A percentile compares a stretch with the other conserved stretches of the same genome.
Evolutionary conservation across 2,329 filamentous ascomycete genomes (phyloP).

Genomic region (Colletotrichum tamarilloi): DNA sequence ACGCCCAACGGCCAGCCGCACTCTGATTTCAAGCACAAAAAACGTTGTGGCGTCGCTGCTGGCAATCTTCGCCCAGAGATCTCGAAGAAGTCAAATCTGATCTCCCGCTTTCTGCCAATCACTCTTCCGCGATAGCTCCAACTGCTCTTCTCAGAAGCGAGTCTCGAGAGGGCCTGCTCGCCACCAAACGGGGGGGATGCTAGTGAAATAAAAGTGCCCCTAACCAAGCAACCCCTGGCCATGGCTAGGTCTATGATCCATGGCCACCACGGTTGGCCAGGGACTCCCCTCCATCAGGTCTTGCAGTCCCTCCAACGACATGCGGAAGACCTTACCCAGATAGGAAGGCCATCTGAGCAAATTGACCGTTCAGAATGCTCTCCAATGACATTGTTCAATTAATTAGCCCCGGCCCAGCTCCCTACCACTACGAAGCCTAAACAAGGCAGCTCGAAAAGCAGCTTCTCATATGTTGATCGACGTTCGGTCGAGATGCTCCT

Average conservation of each 20-base stretch:
- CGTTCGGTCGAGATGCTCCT: not conserved
- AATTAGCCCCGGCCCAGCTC: not conserved
- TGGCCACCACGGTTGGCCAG: not conserved
- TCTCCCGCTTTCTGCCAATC: conserved; percentile 23
- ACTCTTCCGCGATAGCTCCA: conserved; percentile 7
- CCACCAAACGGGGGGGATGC: not conserved
- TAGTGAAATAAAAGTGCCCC: not conserved
- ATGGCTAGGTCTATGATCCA: no score
- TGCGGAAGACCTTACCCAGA: conserved; percentile 22
- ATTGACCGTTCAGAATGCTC: not conserved
- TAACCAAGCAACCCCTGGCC: not conserved
- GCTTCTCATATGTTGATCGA: conserved; percentile 16
- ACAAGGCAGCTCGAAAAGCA: conserved; percentile 27
- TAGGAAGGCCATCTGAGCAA: conserved; percentile 28
- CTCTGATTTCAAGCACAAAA: not conserved
- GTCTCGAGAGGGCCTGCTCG: not conserved
- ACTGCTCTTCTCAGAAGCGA: not conserved
- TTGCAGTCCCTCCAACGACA: conserved; percentile 17
- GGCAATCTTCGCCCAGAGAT: conserved; percentile 2
- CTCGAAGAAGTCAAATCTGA: not conserved
- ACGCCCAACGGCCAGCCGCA: not conserved
- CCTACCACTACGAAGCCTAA: conserved; percentile 20
- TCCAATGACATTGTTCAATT: conserved; percentile 7
- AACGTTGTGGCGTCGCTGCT: conserved; percentile 1
- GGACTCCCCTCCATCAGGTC: not conserved